Evolutionary conservation across 192 early-diverging fungal genomes (phyloP).

Genomic region (Pilaira anomala): DNA sequence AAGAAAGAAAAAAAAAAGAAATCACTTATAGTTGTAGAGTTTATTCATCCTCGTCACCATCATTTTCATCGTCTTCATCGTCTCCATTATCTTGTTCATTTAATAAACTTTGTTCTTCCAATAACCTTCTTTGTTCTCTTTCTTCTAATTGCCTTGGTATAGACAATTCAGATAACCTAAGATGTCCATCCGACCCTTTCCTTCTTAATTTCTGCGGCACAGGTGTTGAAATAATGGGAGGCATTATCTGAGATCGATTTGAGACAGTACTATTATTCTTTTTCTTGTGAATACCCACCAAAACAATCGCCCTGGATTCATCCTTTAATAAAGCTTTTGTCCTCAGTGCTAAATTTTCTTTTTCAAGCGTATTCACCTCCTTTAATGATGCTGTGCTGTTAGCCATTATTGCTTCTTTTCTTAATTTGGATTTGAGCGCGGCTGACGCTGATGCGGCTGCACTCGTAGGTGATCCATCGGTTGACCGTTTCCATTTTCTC

Average conservation of each 20-base stretch:
- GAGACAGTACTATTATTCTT: not conserved
- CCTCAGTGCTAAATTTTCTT: slow-evolving; percentile 1
- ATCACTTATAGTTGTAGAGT: too few species aligned
- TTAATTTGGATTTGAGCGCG: too few species aligned
- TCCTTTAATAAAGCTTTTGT: slow-evolving; percentile 10
- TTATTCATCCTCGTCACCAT: slow-evolving; percentile 12
- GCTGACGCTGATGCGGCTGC: not conserved
- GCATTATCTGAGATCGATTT: not conserved
- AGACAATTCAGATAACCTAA: not conserved
- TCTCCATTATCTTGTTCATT: slow-evolving; percentile 2
- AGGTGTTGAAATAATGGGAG: too few species aligned
- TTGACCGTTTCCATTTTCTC: slow-evolving; percentile 48
- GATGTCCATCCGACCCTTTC: not conserved
- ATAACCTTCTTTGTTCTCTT: not conserved
- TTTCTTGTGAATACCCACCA: slow-evolving; percentile 7
- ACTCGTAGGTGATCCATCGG: slow-evolving; percentile 2
- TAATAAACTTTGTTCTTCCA: too few species aligned
- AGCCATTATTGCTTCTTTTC: not conserved
- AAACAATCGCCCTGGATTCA: slow-evolving; percentile 5
- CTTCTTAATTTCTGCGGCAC: too few species aligned
- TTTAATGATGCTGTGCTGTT: slow-evolving; percentile 2
- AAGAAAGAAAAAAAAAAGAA: too few species aligned
- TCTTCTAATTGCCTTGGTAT: slow-evolving; percentile 5
- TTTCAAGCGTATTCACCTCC: slow-evolving; percentile 10
- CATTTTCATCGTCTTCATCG: slow-evolving; percentile 10